phyloP scores from a whole-genome alignment of 225 moss, liverwort and hornwort species.

The Pseudoscleropodium purum region DNA sequence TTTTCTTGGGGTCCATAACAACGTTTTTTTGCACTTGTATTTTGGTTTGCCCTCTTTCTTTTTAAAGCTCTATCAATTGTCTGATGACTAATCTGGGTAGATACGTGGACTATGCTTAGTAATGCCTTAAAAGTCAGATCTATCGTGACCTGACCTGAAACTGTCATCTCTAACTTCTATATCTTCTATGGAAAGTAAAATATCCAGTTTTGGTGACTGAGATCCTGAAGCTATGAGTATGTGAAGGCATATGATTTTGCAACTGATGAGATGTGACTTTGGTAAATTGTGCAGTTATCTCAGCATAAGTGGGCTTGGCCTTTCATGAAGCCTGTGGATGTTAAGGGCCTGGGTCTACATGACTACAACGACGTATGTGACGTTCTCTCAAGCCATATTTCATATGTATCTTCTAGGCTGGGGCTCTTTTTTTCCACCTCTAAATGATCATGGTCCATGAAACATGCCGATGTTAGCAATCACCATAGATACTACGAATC shows the following conservation, averaged over 20 bases:
- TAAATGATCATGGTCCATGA: background rate
- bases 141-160: background rate
- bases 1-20: background rate
- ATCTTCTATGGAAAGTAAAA: background rate
- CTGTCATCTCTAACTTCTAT: background rate
- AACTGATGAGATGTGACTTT: background rate
- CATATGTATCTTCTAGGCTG: background rate
- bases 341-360: conserved; percentile 70
- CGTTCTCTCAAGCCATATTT: background rate
- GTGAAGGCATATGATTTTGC: background rate
- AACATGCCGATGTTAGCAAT: background rate
- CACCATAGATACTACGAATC: background rate
- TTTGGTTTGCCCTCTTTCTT: background rate
- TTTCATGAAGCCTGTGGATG: conserved; percentile 98
- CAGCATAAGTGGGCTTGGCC: conserved; percentile 99
- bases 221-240: background rate
- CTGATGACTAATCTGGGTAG: background rate
- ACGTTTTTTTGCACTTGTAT: background rate
- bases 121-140: background rate
- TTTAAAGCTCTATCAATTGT: background rate
- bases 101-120: background rate
- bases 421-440: background rate
- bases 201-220: background rate
- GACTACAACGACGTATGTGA: conserved; percentile 76
- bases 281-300: conserved; percentile 43